Evolutionary conservation across 306 rosid genomes (phyloP), one percentile per base, ranked within the genome.

Genomic region (Crotalaria pallida): DNA sequence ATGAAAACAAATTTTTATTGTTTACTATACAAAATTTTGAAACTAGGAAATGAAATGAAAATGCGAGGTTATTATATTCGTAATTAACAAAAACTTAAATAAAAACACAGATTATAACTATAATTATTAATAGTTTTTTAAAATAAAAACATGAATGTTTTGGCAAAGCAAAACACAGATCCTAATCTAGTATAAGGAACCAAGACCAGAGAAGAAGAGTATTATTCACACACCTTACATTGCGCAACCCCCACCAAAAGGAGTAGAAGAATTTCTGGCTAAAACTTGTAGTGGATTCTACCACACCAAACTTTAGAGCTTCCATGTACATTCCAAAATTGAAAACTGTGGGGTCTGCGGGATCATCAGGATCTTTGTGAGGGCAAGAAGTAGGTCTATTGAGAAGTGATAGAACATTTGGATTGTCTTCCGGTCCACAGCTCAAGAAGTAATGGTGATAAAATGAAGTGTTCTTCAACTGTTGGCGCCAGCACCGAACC

Each of bases 241-340:
- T 78, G 71, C 94, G 88, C 53, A 93, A 80, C 74, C 97, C 98
- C 98, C 98, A 93, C 94, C 97, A 90, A 63, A 93, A 93, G 79
- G 92, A 88, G 81, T 79, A 90, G 56, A 78, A 84, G 69, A 93
- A 81, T 67, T 93, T 93, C 17, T 63, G 61, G 12, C 58, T 72
- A 75, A 90, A 90, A 77, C 49, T 40, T 2, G 34, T 23, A 1
- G 3, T 33, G 5, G 75, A 59, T 34, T 77, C 75, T 16, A 82
- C 78, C 63, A 93, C 81, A 6, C 48, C 58, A 34, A 75, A 68
- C 71, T 22, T n/a, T 11, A 90, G 87, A 69, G 90, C 97, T 10
- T 85, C 89, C 0, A 13, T 1, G 36, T 43, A 93, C 41, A 93
- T 93, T 18, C 98, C 98, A 31, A 79, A 90, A 74, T 93, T 64